Evolutionary conservation across 768 basidiomycete genomes (phyloP).

Genomic region (Russula emetica): DNA sequence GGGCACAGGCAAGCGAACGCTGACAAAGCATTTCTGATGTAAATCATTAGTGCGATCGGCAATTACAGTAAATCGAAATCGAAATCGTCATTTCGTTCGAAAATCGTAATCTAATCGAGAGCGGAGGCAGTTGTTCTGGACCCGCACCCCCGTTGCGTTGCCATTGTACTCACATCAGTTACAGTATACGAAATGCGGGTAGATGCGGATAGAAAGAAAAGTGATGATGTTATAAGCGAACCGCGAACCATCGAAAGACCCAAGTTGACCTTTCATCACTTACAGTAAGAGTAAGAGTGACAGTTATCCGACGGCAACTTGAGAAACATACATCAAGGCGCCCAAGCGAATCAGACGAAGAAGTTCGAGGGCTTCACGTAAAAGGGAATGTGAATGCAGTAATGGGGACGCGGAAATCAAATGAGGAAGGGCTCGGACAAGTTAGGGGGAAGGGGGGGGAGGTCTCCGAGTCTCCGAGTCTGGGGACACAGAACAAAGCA

Average conservation of each 20-base stretch:
- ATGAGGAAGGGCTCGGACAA: conserved; percentile 5
- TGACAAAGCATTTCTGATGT: conserved; percentile 14
- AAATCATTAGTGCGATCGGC: conserved; percentile 7
- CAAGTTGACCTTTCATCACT: no score
- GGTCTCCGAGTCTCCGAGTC: no score
- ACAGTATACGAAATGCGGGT: not conserved
- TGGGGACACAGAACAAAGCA: no score
- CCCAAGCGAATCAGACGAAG: conserved; percentile 15
- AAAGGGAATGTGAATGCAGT: conserved; percentile 5
- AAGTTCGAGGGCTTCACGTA: conserved; percentile 12
- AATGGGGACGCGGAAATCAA: conserved; percentile 3
- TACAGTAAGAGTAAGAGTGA: no score
- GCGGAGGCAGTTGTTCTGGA: not conserved
- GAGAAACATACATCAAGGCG: not conserved
- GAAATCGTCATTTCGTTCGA: no score
- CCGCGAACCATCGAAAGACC: no score
- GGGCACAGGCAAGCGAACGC: no score
- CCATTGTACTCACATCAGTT: no score
- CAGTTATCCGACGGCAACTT: conserved; percentile 6
- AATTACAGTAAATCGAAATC: not conserved
- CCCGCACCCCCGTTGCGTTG: no score
- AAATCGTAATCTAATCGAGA: not conserved
- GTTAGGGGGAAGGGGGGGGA: conserved; percentile 14
- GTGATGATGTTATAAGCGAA: not conserved
- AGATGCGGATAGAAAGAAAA: not conserved